phyloP scores from a whole-genome alignment of 305 asterid genomes.

The Rubia balearica region DNA sequence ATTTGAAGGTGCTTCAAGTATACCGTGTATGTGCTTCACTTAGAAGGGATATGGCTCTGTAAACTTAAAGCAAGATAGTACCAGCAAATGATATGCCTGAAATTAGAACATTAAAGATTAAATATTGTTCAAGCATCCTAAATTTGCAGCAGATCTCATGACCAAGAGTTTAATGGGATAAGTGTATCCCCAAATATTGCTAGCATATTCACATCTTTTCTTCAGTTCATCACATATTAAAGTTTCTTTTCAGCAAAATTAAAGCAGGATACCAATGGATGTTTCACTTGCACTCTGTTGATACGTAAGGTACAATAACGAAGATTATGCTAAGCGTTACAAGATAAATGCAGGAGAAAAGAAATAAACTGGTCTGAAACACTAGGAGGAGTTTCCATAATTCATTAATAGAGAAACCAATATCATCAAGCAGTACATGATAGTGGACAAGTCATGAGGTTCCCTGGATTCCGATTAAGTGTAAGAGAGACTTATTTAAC shows the following conservation, averaged over 20 bases:
- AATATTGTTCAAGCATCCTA: neutral
- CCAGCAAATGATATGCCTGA: neutral
- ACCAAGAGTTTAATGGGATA: neutral
- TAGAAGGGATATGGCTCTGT: too few species aligned
- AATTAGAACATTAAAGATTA: neutral
- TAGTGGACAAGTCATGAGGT: constrained; percentile 82
- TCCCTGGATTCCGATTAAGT: constrained; percentile 41
- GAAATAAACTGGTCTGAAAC: neutral
- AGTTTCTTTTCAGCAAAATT: neutral
- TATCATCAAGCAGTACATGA: constrained; percentile 77
- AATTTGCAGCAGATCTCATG: neutral
- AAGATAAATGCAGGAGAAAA: neutral
- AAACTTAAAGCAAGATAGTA: too few species aligned
- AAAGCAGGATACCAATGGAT: constrained; percentile 47
- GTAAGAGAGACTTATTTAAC: neutral
- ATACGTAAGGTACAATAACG: constrained; percentile 27
- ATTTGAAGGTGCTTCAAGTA: too few species aligned
- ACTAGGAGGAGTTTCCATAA: constrained; percentile 60
- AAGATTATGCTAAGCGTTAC: neutral
- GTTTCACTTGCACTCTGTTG: constrained; percentile 67
- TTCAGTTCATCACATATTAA: neutral
- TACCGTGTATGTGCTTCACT: too few species aligned
- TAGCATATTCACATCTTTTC: neutral
- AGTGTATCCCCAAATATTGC: neutral
- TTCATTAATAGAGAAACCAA: constrained; percentile 77